A percentile compares a stretch with the other conserved stretches of the same genome.
Conservation (phyloP, 1,284 basidiomycete species). For the Earliella scabrosa region DNA sequence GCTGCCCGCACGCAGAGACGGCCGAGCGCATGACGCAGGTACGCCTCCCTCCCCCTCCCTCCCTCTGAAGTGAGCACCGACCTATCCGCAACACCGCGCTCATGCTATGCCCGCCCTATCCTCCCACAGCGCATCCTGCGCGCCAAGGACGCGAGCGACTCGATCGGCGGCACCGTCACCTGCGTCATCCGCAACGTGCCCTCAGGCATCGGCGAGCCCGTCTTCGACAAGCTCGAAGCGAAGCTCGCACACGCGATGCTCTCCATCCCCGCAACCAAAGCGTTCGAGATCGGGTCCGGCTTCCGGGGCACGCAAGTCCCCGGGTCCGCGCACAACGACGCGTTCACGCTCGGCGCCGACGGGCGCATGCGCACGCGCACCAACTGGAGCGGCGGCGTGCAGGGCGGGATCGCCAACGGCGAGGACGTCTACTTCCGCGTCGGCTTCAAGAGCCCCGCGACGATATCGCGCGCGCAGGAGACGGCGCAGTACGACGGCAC, state of each 20-base stretch:
- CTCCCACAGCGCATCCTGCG: conserved; percentile 90
- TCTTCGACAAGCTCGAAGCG: conserved; percentile 99
- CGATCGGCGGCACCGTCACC: conserved; percentile 96
- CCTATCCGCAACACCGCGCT: too few species aligned
- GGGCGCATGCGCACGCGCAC: conserved; percentile 84
- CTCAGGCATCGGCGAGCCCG: conserved; percentile 93
- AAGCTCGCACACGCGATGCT: conserved; percentile 98
- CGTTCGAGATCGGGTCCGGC: conserved; percentile 97
- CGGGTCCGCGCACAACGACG: conserved; percentile 93
- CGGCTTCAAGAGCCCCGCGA: conserved; percentile 98
- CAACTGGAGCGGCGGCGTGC: conserved; percentile 98
- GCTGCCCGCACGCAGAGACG: conserved; percentile 91
- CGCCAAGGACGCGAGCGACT: conserved; percentile 91
- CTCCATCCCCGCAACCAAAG: conserved; percentile 98
- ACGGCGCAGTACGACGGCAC: conserved; percentile 96
- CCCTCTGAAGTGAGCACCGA: too few species aligned
- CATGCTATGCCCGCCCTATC: too few species aligned
- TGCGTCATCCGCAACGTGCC: conserved; percentile 95
- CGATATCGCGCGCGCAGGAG: conserved; percentile 90
- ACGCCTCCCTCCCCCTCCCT: conserved; percentile 16
- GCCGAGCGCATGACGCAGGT: conserved; percentile 92
- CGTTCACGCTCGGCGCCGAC: conserved; percentile 74
- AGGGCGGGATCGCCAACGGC: conserved; percentile 98
- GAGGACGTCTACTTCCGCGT: conserved; percentile 98
- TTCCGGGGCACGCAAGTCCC: conserved; percentile 96